Conservation (phyloP, 2,329 filamentous ascomycete species). For the Colletotrichum eremochloae region DNA sequence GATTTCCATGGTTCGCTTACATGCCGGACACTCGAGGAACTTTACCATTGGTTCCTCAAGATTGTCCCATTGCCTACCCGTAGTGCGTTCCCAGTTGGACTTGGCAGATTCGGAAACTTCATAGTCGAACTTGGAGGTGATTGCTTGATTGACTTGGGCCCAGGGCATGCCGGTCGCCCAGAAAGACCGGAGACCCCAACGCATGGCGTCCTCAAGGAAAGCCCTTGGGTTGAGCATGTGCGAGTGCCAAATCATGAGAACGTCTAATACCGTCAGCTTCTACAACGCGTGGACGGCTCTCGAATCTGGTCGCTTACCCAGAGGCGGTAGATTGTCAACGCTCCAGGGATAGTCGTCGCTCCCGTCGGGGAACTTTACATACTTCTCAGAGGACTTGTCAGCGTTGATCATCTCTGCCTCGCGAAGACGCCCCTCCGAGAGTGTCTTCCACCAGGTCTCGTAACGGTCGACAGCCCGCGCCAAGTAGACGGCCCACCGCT, state of each 20-base stretch:
- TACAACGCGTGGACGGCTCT: background rate
- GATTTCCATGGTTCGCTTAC: constrained; percentile 56
- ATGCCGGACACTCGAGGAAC: constrained; percentile 68
- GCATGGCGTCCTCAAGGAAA: constrained; percentile 81
- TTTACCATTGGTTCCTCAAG: constrained; percentile 63
- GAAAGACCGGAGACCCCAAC: constrained; percentile 64
- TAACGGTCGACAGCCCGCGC: constrained; percentile 78
- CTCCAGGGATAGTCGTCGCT: constrained; percentile 52
- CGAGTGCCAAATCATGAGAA: constrained; percentile 84
- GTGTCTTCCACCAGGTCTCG: constrained; percentile 71
- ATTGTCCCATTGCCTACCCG: constrained; percentile 71
- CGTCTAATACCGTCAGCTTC: constrained; percentile 61
- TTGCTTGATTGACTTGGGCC: constrained; percentile 67
- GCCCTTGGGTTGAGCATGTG: constrained; percentile 82
- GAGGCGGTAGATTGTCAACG: constrained; percentile 64
- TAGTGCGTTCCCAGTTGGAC: constrained; percentile 60
- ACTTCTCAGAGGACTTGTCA: constrained; percentile 43
- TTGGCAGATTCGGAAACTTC: constrained; percentile 59
- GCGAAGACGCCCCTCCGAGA: constrained; percentile 49
- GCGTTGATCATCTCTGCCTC: constrained; percentile 53
- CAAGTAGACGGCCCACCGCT: constrained; percentile 80
- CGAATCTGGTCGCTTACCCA: constrained; percentile 62
- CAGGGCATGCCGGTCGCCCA: constrained; percentile 79
- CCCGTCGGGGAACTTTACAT: constrained; percentile 51
- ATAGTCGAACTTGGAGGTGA: constrained; percentile 73